These are phyloP conservation scores for Aurinia saxatilis DNA, from an alignment of 345 rosid genomes.

Conservation along the genomic window DNA sequence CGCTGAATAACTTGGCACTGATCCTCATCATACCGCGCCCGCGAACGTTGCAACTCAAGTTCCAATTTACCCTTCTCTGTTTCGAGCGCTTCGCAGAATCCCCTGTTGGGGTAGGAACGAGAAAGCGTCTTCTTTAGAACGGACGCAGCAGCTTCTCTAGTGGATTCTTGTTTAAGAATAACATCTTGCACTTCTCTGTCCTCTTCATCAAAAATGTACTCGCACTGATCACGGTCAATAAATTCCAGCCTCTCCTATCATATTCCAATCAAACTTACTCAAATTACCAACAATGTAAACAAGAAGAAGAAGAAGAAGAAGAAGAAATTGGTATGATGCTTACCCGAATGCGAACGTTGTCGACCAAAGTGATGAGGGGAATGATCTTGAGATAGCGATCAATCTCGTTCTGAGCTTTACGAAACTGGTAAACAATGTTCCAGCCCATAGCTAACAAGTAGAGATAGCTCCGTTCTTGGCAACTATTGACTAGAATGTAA, in stretches of 20 bases:
- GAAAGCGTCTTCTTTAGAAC: slow-evolving; percentile 72
- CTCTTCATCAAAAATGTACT: slow-evolving; percentile 88
- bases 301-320: not conserved
- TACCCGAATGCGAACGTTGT: slow-evolving; percentile 89
- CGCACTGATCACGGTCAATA: slow-evolving; percentile 78
- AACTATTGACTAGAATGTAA: slow-evolving; percentile 66
- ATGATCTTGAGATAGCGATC: slow-evolving; percentile 82
- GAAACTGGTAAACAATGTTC: slow-evolving; percentile 93
- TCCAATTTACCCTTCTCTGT: slow-evolving; percentile 69
- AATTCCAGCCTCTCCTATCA: slow-evolving; percentile 75
- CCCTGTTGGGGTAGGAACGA: slow-evolving; percentile 71
- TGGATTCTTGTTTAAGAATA: slow-evolving; percentile 64
- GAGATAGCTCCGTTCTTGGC: slow-evolving; percentile 83
- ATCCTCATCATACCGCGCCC: slow-evolving; percentile 49
- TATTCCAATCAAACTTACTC: not conserved
- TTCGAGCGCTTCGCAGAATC: slow-evolving; percentile 63
- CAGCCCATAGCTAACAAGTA: slow-evolving; percentile 96
- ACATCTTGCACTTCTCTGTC: slow-evolving; percentile 75
- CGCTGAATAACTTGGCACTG: slow-evolving; percentile 79
- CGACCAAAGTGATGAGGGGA: slow-evolving; percentile 86
- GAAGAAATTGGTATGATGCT: not conserved
- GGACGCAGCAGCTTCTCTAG: slow-evolving; percentile 39
- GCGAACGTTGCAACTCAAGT: slow-evolving; percentile 72
- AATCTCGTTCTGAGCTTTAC: slow-evolving; percentile 86
- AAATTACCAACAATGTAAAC: not conserved